Conservation (phyloP, 1,284 basidiomycete genomes). For the Athelia sp. region DNA sequence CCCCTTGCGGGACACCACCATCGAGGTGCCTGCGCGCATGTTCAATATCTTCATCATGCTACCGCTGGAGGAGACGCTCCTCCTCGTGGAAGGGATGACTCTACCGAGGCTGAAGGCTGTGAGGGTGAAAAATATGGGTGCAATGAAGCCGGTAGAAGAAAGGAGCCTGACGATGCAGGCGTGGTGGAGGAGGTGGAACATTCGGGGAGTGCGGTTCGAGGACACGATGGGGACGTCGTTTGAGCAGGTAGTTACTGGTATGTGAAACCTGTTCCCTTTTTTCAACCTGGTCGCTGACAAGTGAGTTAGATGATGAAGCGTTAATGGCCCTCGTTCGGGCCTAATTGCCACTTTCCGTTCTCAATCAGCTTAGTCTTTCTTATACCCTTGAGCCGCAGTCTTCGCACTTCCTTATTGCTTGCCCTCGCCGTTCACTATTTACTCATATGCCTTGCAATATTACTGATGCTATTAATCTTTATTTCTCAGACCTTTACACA, state of each 20-base stretch:
- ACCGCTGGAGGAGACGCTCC: conserved; percentile 33
- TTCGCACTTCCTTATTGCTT: too few relatives aligned
- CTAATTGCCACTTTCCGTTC: too few relatives aligned
- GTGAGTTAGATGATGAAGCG: neutral
- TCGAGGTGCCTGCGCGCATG: conserved; percentile 22
- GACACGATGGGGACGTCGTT: conserved; percentile 33
- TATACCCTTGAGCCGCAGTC: too few relatives aligned
- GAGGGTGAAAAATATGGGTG: conserved; percentile 33
- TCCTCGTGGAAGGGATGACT: conserved; percentile 29
- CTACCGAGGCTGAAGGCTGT: conserved; percentile 31
- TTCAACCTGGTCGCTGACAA: neutral
- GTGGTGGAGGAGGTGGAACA: conserved; percentile 32
- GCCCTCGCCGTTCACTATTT: too few relatives aligned
- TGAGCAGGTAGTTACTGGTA: conserved; percentile 14
- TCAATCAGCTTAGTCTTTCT: too few relatives aligned
- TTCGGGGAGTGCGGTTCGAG: conserved; percentile 30
- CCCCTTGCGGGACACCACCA: conserved; percentile 22
- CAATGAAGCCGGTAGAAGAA: conserved; percentile 26
- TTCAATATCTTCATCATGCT: conserved; percentile 21
- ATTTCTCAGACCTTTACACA: too few relatives aligned
- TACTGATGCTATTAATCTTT: too few relatives aligned
- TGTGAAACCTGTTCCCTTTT: conserved; percentile 2
- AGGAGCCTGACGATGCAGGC: conserved; percentile 25
- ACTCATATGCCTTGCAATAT: too few relatives aligned
- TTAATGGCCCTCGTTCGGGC: neutral